A percentile compares a stretch with the other conserved stretches of the same genome.
Evolutionary conservation across 176 grass and related monocot species (phyloP).

Genomic region (Phoenix roebelenii): DNA sequence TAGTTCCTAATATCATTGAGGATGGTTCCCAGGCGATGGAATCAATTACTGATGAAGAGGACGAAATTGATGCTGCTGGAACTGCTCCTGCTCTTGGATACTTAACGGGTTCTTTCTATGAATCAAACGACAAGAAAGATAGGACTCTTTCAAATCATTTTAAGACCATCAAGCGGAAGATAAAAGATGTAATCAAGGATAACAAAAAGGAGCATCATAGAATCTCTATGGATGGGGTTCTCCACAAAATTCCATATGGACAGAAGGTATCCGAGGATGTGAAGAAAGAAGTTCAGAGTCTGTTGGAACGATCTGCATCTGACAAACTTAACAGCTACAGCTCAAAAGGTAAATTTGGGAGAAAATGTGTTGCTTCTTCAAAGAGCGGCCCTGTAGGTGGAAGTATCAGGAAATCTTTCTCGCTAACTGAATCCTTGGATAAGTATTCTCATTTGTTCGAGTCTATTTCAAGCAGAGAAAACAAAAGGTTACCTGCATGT

Average conservation of each 20-base stretch:
- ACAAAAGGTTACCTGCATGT: constrained; percentile 20
- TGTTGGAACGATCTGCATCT: constrained; percentile 1
- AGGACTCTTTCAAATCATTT: constrained; percentile 35
- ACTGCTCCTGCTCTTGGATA: constrained; percentile 23
- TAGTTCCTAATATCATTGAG: constrained; percentile 4
- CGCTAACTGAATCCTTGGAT: constrained; percentile 56
- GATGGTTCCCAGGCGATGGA: background rate
- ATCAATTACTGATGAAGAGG: background rate
- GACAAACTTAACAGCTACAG: background rate
- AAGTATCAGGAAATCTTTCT: constrained; percentile 49
- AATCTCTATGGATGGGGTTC: constrained; percentile 55
- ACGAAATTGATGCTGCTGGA: constrained; percentile 20
- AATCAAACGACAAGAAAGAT: constrained; percentile 31
- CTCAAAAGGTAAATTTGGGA: constrained; percentile 25
- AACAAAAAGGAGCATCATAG: constrained; percentile 42
- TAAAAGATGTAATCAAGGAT: constrained; percentile 51
- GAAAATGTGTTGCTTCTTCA: constrained; percentile 10
- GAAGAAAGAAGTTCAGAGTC: background rate
- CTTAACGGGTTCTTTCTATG: constrained; percentile 19
- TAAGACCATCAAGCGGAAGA: constrained; percentile 41
- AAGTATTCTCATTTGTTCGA: constrained; percentile 54
- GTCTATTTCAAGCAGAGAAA: constrained; percentile 27
- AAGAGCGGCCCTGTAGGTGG: background rate
- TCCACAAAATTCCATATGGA: constrained; percentile 55
- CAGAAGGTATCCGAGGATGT: constrained; percentile 27